These are phyloP conservation scores for Blastobotrys persicus DNA, from an alignment of 1,139 yeast species.

Conservation along the genomic window DNA sequence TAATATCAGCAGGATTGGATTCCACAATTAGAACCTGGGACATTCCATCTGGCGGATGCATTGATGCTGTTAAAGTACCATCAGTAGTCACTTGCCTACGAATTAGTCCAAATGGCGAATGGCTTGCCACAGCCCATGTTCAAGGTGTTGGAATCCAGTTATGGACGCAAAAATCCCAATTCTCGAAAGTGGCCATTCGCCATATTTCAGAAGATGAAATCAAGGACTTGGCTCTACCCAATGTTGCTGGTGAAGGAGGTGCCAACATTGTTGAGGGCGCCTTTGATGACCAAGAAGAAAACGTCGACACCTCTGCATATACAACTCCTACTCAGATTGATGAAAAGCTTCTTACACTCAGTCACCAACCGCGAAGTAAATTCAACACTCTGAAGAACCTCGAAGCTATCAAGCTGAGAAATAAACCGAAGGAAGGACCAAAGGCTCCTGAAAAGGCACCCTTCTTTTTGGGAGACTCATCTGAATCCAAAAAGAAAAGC, in stretches of 20 bases:
- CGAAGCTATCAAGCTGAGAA: constrained; percentile 80
- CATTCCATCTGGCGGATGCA: constrained; percentile 94
- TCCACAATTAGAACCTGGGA: constrained; percentile 96
- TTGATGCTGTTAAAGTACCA: constrained; percentile 82
- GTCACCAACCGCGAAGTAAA: constrained; percentile 72
- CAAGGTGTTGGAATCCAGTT: constrained; percentile 84
- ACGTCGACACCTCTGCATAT: constrained; percentile 38
- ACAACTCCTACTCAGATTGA: constrained; percentile 65
- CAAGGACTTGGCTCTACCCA: constrained; percentile 60
- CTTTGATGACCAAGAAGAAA: constrained; percentile 37
- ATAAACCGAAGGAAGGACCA: constrained; percentile 86
- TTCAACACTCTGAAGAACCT: constrained; percentile 75
- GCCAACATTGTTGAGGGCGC: constrained; percentile 79
- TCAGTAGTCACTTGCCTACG: constrained; percentile 76
- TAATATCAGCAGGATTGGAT: constrained; percentile 80
- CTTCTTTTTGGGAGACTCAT: constrained; percentile 63
- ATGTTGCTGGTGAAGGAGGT: constrained; percentile 83
- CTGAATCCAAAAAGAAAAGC: constrained; percentile 42
- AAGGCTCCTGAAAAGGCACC: constrained; percentile 86
- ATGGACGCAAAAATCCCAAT: constrained; percentile 92
- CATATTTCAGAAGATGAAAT: constrained; percentile 60
- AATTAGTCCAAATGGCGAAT: constrained; percentile 86
- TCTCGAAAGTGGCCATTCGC: constrained; percentile 58
- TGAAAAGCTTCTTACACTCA: constrained; percentile 64
- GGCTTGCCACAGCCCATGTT: constrained; percentile 91